Percentiles rank a stretch among this genome's conserved stretches.
Conservation (phyloP, 2,329 filamentous ascomycete genomes). For the Verticillium isaacii region DNA sequence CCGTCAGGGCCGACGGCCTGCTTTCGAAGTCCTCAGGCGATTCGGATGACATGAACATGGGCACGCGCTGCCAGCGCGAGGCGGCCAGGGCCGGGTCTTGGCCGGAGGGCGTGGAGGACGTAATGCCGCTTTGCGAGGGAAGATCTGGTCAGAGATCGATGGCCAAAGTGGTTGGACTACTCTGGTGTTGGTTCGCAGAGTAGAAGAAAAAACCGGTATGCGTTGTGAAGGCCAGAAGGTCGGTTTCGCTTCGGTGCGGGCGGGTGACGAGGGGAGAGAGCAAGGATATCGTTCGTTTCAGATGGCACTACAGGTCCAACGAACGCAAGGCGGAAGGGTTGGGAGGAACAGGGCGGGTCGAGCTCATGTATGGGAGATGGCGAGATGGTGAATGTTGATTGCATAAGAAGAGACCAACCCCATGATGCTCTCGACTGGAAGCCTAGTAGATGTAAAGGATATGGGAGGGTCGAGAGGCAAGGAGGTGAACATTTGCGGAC, state of each 20-base stretch:
- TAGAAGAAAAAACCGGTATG: background rate
- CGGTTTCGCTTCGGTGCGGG: background rate
- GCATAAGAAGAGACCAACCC: background rate
- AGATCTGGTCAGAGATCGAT: background rate
- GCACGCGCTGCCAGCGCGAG: constrained; percentile 9
- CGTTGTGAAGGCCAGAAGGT: background rate
- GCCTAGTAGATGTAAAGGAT: background rate
- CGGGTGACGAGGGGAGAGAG: background rate
- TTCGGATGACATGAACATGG: constrained; percentile 16
- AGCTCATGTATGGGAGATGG: background rate
- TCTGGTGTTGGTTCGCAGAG: background rate
- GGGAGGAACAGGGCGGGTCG: background rate
- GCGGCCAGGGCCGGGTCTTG: constrained; percentile 2
- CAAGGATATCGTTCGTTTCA: background rate
- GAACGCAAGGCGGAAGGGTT: background rate
- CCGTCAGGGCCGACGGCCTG: constrained; percentile 12
- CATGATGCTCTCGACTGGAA: background rate
- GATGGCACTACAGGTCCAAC: background rate
- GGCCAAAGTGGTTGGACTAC: background rate
- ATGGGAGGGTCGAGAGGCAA: background rate
- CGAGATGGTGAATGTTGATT: background rate
- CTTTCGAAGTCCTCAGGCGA: constrained; percentile 14
- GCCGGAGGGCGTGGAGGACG: background rate
- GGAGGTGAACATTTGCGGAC: background rate
- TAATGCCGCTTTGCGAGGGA: background rate